Evolutionary conservation across 1,284 basidiomycete species (phyloP), one percentile per base, ranked within the genome.

Genomic region (Fomitopsis betulina): DNA sequence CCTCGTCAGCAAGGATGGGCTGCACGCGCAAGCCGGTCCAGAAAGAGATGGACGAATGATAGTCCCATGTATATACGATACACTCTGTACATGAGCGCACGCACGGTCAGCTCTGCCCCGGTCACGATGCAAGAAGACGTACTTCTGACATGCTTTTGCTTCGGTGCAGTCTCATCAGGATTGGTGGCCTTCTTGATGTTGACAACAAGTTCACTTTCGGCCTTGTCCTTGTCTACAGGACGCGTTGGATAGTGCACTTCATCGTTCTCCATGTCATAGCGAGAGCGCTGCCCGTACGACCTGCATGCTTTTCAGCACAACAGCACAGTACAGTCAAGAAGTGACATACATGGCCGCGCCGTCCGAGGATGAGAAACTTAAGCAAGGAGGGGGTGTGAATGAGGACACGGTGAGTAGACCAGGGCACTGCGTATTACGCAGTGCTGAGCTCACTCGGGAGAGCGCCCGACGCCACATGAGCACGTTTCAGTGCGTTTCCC

Each of bases 91-190:
- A 12, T 15, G 23, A 15, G 32, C 17, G 23, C 53, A 27, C 15
- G 23, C 53, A 27, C 15, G 23, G 42, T 56, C 23, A 55, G 54
- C 27, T 53, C 53, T 47, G 54, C 47, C 40, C n/a, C 33, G 40
- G 43, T 40, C 35, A 40, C 15, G 37, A 39, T n/a, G n/a, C 53
- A 38, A 33, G 33, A 53, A 40, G 45, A 83, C 93, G 71, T 73
- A 96, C 94, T 96, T 71, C 95, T 85, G 67, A 98, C 95, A 70
- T 98, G 95, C 72, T 98, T 98, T 81, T 97, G 94, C 75, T 98
- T 97, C 57, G 91, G 93, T 4, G 95, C 94, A 43, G 85, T 85
- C 77, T 97, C 95, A 54, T 98, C 95, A 43, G 93, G 79, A 69
- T 86, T 94, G 2, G 94, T 97, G 2, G 95, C 96, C 73, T 98